Evolutionary conservation across 176 grass and related monocot genomes (phyloP).

Genomic region (Otatea glauca): DNA sequence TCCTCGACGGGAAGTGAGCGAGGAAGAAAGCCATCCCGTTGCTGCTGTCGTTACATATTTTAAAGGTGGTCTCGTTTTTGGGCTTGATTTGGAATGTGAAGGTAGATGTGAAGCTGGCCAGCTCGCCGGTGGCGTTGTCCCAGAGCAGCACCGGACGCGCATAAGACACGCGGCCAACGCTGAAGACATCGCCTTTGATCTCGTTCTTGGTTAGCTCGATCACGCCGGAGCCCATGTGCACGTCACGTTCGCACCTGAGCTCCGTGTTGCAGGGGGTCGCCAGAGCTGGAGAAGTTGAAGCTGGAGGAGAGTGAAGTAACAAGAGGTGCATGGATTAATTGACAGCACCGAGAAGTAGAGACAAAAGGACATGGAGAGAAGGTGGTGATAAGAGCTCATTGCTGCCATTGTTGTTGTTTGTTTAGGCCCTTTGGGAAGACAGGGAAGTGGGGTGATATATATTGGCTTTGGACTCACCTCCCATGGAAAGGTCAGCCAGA

Average conservation of each 20-base stretch:
- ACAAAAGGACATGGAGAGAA: neutral
- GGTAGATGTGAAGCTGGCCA: constrained; percentile 44
- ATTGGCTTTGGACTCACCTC: too few relatives aligned
- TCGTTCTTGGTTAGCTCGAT: neutral
- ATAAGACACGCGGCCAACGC: constrained; percentile 19
- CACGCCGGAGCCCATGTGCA: neutral
- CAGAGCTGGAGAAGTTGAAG: constrained; percentile 36
- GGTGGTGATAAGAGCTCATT: neutral
- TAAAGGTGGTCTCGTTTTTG: neutral
- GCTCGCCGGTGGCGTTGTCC: constrained; percentile 32
- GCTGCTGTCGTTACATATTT: neutral
- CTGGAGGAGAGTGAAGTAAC: constrained; percentile 43
- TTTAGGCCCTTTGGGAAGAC: too few relatives aligned
- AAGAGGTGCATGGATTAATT: neutral
- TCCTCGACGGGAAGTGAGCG: constrained; percentile 27
- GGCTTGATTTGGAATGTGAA: constrained; percentile 50
- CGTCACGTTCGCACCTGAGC: constrained; percentile 33
- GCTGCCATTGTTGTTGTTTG: neutral
- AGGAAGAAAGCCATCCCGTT: constrained; percentile 59
- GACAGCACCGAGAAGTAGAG: neutral
- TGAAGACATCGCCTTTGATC: neutral
- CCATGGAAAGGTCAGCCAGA: too few relatives aligned
- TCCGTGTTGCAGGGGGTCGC: neutral
- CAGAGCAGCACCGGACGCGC: constrained; percentile 34
- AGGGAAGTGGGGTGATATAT: too few relatives aligned